These are phyloP conservation scores for Neophaeococcomyces mojaviensis DNA, from an alignment of 2,329 filamentous ascomycete species.

Conservation along the genomic window DNA sequence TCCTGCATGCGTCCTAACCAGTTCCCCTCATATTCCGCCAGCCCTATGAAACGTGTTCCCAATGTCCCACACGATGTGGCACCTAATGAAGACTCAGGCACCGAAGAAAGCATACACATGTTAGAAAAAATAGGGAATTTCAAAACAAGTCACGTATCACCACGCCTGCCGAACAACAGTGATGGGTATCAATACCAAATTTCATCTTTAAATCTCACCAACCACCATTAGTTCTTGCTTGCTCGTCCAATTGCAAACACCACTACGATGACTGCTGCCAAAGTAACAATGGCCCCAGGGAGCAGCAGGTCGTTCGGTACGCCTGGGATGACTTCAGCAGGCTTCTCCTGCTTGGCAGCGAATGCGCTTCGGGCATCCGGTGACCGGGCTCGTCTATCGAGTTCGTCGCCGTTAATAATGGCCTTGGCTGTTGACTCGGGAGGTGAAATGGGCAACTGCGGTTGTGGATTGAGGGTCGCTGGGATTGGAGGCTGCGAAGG, in stretches of 20 bases:
- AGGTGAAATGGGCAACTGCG: slow-evolving; percentile 44
- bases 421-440: slow-evolving; percentile 43
- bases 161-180: too few relatives aligned
- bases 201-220: too few relatives aligned
- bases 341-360: slow-evolving; percentile 44
- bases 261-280: slow-evolving; percentile 87
- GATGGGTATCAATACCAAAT: too few relatives aligned
- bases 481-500: slow-evolving; percentile 79
- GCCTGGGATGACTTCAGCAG: slow-evolving; percentile 66
- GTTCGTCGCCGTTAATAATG: slow-evolving; percentile 26
- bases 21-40: too few relatives aligned
- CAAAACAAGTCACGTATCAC: too few relatives aligned
- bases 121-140: too few relatives aligned
- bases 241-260: slow-evolving; percentile 78
- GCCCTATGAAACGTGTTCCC: too few relatives aligned
- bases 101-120: too few relatives aligned
- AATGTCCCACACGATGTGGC: too few relatives aligned
- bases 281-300: slow-evolving; percentile 87
- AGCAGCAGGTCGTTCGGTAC: slow-evolving; percentile 91
- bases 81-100: too few relatives aligned
- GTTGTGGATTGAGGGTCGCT: slow-evolving; percentile 53
- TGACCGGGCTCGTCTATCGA: slow-evolving; percentile 32
- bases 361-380: slow-evolving; percentile 46
- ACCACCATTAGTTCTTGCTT: slow-evolving; percentile 5
- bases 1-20: too few relatives aligned